Conservation (phyloP, 2,329 filamentous ascomycete genomes). For the Gremmenia infestans region DNA sequence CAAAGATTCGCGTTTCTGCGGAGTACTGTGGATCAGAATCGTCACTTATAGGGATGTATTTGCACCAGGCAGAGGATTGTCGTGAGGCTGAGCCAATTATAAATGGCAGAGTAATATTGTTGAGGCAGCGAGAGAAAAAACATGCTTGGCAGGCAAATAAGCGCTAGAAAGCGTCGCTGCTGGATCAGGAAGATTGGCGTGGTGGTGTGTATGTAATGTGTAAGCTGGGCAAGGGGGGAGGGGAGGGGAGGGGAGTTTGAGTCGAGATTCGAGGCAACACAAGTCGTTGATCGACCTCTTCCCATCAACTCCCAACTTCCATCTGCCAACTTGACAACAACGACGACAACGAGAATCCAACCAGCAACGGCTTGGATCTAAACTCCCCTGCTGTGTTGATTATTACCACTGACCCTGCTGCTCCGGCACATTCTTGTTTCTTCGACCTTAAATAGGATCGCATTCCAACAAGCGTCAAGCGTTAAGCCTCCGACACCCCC, state of each 20-base stretch:
- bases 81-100: background rate
- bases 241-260: background rate
- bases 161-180: conserved; percentile 13
- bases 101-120: background rate
- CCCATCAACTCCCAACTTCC: background rate
- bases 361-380: background rate
- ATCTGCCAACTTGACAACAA: background rate
- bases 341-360: background rate
- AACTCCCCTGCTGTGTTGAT: background rate
- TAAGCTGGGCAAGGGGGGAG: background rate
- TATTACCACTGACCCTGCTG: background rate
- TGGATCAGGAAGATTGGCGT: background rate
- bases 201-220: background rate
- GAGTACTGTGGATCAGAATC: background rate
- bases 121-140: conserved; percentile 10
- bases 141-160: conserved; percentile 3
- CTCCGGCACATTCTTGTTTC: conserved; percentile 1
- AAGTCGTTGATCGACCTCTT: too few relatives aligned
- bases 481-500: background rate
- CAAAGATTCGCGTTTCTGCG: background rate
- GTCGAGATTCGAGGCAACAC: background rate
- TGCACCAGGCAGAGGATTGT: background rate
- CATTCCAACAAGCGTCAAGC: conserved; percentile 8
- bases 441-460: background rate
- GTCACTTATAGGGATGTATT: background rate